Conservation (phyloP, 1,139 yeast species). For the Lodderomyces beijingensis region DNA sequence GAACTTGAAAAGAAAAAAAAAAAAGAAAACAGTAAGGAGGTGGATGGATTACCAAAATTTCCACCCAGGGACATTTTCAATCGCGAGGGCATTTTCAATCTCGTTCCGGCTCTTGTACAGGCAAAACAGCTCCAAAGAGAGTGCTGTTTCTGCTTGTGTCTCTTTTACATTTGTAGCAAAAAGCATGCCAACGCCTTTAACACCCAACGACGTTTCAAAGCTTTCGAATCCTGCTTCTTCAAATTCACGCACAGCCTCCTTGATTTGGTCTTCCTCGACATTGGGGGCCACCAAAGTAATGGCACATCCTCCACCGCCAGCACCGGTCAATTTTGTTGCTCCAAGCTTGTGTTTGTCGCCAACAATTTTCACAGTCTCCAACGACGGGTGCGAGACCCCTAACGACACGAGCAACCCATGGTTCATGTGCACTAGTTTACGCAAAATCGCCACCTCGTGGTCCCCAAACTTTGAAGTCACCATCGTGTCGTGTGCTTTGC, state of each 20-base stretch:
- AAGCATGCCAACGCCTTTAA: slow-evolving; percentile 73
- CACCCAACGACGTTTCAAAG: slow-evolving; percentile 83
- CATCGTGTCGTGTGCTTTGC: slow-evolving; percentile 65
- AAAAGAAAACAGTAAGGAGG: neutral
- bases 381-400: slow-evolving; percentile 89
- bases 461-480: slow-evolving; percentile 46
- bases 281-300: slow-evolving; percentile 69
- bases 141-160: slow-evolving; percentile 15
- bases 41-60: slow-evolving; percentile 59
- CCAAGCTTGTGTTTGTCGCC: slow-evolving; percentile 67
- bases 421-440: slow-evolving; percentile 72
- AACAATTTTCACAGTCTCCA: slow-evolving; percentile 65
- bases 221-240: slow-evolving; percentile 61
- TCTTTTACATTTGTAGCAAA: slow-evolving; percentile 16
- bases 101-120: slow-evolving; percentile 36
- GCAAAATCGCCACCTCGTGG: slow-evolving; percentile 42
- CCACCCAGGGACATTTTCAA: slow-evolving; percentile 45
- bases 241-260: slow-evolving; percentile 34
- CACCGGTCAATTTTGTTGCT: slow-evolving; percentile 92
- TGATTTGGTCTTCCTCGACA: slow-evolving; percentile 25
- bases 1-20: neutral
- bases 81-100: slow-evolving; percentile 46
- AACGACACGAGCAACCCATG: slow-evolving; percentile 83
- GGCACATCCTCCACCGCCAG: slow-evolving; percentile 99
- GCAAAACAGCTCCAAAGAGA: slow-evolving; percentile 31